Conservation (phyloP, 768 basidiomycete genomes). For the Amanita fuliginea region DNA sequence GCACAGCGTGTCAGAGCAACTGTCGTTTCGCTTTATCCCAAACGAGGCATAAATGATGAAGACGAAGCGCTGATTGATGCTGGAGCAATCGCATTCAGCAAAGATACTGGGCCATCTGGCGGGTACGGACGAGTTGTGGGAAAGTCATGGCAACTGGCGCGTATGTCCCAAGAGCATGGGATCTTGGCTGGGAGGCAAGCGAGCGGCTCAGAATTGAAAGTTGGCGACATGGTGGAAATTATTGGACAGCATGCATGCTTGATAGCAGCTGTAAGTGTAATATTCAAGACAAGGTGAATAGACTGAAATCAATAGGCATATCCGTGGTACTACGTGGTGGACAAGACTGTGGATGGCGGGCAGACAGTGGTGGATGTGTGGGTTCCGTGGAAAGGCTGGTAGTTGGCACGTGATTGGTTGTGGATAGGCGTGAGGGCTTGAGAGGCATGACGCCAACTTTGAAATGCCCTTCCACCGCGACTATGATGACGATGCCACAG, state of each 20-base stretch:
- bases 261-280: conserved; percentile 44
- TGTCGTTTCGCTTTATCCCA: conserved; percentile 73
- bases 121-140: conserved; percentile 67
- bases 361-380: conserved; percentile 66
- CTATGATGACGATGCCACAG: conserved; percentile 76
- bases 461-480: conserved; percentile 47
- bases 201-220: conserved; percentile 23
- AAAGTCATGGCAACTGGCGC: conserved; percentile 50
- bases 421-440: neutral
- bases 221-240: conserved; percentile 60
- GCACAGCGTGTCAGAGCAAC: conserved; percentile 61
- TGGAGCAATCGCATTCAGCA: conserved; percentile 80
- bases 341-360: conserved; percentile 40
- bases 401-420: conserved; percentile 11
- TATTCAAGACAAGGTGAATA: neutral
- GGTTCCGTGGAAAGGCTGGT: conserved; percentile 93
- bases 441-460: conserved; percentile 5
- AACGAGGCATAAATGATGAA: conserved; percentile 42
- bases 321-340: conserved; percentile 80
- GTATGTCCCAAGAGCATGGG: conserved; percentile 74
- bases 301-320: conserved; percentile 29
- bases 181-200: conserved; percentile 35
- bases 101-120: conserved; percentile 67
- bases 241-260: conserved; percentile 83
- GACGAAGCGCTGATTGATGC: conserved; percentile 78